A percentile compares a stretch with the other conserved stretches of the same genome.
Evolutionary conservation across 805 yeast species (phyloP).

Genomic region (Saturnispora zaruensis): DNA sequence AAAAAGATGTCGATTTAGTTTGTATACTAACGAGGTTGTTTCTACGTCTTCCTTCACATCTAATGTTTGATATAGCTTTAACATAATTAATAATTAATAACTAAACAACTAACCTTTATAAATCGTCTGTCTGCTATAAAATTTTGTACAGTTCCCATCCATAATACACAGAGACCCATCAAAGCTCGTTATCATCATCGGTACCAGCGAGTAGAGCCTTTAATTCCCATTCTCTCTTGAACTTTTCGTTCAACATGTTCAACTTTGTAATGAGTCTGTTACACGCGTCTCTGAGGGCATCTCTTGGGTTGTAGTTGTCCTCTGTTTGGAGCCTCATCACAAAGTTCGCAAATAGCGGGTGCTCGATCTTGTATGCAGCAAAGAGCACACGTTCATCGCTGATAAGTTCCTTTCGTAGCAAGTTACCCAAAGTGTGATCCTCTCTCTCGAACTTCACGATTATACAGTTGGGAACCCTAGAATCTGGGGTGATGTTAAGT

Average conservation of each 20-base stretch:
- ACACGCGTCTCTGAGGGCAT: slow-evolving; percentile 87
- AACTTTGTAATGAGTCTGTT: slow-evolving; percentile 72
- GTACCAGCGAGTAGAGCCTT: slow-evolving; percentile 59
- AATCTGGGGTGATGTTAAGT: slow-evolving; percentile 85
- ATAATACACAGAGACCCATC: neutral
- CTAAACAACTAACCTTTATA: neutral
- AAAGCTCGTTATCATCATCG: slow-evolving; percentile 34
- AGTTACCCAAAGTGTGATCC: slow-evolving; percentile 92
- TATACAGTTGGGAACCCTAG: slow-evolving; percentile 92
- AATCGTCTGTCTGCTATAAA: neutral
- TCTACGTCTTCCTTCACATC: neutral
- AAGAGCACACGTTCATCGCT: slow-evolving; percentile 85
- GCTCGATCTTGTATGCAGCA: slow-evolving; percentile 97
- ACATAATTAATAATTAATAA: neutral
- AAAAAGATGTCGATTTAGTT: neutral
- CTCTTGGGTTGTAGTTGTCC: slow-evolving; percentile 87
- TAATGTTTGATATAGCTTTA: neutral
- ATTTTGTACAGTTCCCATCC: neutral
- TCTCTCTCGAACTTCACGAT: slow-evolving; percentile 90
- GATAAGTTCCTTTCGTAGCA: slow-evolving; percentile 76
- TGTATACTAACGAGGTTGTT: neutral
- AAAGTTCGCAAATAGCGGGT: slow-evolving; percentile 93
- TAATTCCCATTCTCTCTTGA: slow-evolving; percentile 88
- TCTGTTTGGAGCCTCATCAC: slow-evolving; percentile 92
- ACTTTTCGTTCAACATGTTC: slow-evolving; percentile 63